These are phyloP conservation scores for Schrenkiella parvula DNA, from an alignment of 345 rosid genomes.

Conservation along the genomic window DNA sequence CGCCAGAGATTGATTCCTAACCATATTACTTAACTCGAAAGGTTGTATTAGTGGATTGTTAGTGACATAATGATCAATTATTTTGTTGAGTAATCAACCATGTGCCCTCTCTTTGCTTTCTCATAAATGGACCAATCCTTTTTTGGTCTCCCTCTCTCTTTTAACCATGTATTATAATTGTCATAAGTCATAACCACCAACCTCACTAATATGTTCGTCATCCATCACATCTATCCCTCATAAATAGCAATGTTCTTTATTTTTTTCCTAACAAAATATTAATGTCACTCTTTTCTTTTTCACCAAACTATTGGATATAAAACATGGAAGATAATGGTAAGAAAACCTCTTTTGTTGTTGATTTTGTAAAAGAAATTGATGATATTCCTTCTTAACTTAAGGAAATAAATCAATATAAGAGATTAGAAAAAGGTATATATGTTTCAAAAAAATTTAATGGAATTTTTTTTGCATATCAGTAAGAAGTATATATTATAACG, in stretches of 20 bases:
- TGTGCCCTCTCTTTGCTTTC: conserved; percentile 31
- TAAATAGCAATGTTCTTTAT: not conserved
- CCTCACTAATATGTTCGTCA: conserved; percentile 21
- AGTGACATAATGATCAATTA: conserved; percentile 33
- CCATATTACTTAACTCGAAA: conserved; percentile 34
- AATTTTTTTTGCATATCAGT: too few species aligned
- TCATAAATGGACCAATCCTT: conserved; percentile 1
- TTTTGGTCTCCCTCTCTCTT: not conserved
- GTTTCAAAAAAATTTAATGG: too few species aligned
- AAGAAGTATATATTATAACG: too few species aligned
- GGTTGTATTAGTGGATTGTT: conserved; percentile 32
- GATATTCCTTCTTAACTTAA: not conserved
- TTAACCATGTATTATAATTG: conserved; percentile 13
- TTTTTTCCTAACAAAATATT: not conserved
- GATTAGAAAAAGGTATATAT: too few species aligned
- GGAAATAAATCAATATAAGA: too few species aligned
- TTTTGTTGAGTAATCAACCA: conserved; percentile 23
- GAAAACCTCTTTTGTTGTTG: not conserved
- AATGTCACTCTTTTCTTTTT: not conserved
- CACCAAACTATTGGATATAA: conserved; percentile 23
- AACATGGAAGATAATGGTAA: not conserved
- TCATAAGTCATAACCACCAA: conserved; percentile 24
- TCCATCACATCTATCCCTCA: conserved; percentile 22
- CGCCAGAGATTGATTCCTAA: conserved; percentile 31
- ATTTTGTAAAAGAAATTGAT: not conserved